Percentiles rank a stretch among this genome's conserved stretches.
These are phyloP conservation scores for Trichoderma oligosporum DNA, from an alignment of 2,329 filamentous ascomycete species.

Conservation along the genomic window DNA sequence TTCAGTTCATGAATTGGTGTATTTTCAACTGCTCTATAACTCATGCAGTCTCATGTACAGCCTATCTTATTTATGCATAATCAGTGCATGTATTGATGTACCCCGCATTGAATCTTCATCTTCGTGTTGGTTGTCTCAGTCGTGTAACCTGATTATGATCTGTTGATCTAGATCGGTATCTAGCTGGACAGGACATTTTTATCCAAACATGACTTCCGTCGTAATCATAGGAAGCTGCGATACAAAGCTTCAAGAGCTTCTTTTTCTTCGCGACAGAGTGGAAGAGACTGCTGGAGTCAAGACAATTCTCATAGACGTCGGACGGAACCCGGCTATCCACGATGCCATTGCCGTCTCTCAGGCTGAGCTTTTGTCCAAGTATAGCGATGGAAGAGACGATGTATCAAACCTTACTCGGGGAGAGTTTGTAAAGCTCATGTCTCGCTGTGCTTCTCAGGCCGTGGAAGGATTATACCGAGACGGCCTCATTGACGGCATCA, in stretches of 20 bases:
- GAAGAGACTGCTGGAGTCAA: constrained; percentile 23
- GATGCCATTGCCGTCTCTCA: constrained; percentile 47
- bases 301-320: constrained; percentile 41
- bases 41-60: no score
- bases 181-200: not conserved
- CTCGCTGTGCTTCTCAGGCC: constrained; percentile 41
- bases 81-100: no score
- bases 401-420: constrained; percentile 44
- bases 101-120: not conserved
- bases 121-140: not conserved
- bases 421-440: constrained; percentile 56
- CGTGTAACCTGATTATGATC: no score
- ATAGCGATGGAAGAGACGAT: constrained; percentile 31
- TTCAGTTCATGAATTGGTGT: no score
- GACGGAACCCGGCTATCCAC: constrained; percentile 42
- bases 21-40: no score
- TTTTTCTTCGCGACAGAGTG: constrained; percentile 51
- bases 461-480: constrained; percentile 39
- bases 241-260: constrained; percentile 58
- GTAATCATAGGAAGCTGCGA: constrained; percentile 61
- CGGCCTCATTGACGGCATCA: constrained; percentile 49
- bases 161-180: no score
- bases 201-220: constrained; percentile 37
- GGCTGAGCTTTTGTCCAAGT: constrained; percentile 37
- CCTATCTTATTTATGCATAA: no score